These are phyloP conservation scores for Mycena sp. DNA, from an alignment of 1,284 basidiomycete species.

Conservation along the genomic window DNA sequence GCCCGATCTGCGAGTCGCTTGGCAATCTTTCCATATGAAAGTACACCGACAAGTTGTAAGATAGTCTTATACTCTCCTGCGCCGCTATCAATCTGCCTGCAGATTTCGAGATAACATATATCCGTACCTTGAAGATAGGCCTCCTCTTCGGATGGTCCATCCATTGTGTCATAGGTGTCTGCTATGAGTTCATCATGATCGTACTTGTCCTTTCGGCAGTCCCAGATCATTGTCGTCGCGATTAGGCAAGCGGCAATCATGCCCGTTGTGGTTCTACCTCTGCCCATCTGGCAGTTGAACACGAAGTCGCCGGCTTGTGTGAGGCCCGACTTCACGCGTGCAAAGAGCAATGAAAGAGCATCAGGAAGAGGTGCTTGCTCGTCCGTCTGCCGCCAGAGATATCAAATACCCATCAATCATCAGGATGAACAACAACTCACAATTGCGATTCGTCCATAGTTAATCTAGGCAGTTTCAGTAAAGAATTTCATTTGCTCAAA, in stretches of 20 bases:
- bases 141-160: constrained; percentile 85
- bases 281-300: constrained; percentile 90
- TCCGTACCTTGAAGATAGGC: constrained; percentile 91
- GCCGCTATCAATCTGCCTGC: not conserved
- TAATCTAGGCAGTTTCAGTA: constrained; percentile 60
- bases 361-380: constrained; percentile 94
- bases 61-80: constrained; percentile 97
- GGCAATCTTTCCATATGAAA: constrained; percentile 91
- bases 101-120: constrained; percentile 40
- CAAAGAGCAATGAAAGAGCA: constrained; percentile 82
- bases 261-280: constrained; percentile 89
- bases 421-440: constrained; percentile 53
- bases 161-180: constrained; percentile 69
- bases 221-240: constrained; percentile 65
- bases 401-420: not conserved
- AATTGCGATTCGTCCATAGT: constrained; percentile 89
- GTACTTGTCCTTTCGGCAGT: constrained; percentile 48
- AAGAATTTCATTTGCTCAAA: constrained; percentile 11
- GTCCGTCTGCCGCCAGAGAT: constrained; percentile 73
- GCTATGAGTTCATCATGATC: constrained; percentile 40
- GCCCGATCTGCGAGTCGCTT: constrained; percentile 92
- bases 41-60: constrained; percentile 90
- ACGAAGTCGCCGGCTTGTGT: constrained; percentile 79
- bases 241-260: constrained; percentile 93
- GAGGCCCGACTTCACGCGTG: constrained; percentile 75